Conservation (phyloP, 108 stramenopile species). For the Ochromonas danica region DNA sequence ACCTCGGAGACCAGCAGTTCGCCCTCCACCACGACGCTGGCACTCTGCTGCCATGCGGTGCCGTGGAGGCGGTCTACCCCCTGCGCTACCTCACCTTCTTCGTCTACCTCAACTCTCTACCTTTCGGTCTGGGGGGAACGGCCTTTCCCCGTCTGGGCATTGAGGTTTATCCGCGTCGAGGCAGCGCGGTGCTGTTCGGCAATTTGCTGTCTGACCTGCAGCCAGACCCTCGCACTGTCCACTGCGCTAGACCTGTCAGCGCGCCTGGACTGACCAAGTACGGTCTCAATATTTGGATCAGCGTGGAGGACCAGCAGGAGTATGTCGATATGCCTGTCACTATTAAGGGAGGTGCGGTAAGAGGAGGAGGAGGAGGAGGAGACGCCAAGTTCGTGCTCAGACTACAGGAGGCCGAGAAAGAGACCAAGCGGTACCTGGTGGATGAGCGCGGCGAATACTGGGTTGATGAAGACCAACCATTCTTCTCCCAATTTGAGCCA, state of each 20-base stretch:
- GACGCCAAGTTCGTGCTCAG: no score
- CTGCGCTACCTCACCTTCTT: constrained; percentile 33
- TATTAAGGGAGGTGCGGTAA: no score
- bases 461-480: no score
- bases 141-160: constrained; percentile 20
- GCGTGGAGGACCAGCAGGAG: no score
- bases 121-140: constrained; percentile 28
- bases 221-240: constrained; percentile 32
- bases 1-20: constrained; percentile 3
- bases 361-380: no score
- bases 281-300: constrained; percentile 40
- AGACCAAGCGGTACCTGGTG: no score
- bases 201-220: constrained; percentile 18
- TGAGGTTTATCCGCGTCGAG: constrained; percentile 8
- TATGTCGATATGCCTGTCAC: no score
- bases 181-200: constrained; percentile 26
- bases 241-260: constrained; percentile 34
- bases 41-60: constrained; percentile 19
- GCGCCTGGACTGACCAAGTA: constrained; percentile 3
- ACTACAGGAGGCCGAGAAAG: no score
- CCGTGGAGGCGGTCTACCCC: constrained; percentile 33
- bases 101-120: constrained; percentile 38
- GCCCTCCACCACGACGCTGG: constrained; percentile 38
- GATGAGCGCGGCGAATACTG: no score
- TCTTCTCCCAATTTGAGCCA: no score